Evolutionary conservation across 805 yeast genomes (phyloP).

Genomic region (Saturnispora ahearnii): DNA sequence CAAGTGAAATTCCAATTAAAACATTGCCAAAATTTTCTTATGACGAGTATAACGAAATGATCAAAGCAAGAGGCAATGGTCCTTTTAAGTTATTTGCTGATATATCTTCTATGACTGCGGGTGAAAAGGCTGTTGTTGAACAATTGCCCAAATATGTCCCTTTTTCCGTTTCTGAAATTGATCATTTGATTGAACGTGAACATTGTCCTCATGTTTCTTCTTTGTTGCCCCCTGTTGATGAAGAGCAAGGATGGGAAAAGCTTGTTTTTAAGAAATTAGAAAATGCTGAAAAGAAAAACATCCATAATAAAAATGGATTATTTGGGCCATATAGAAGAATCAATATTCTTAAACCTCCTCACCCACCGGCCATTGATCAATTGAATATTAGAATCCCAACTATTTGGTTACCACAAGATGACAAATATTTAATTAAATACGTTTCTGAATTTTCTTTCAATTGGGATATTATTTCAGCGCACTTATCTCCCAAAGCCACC

Average conservation of each 20-base stretch:
- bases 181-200: slow-evolving; percentile 24
- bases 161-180: slow-evolving; percentile 31
- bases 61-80: slow-evolving; percentile 4
- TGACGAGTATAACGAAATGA: slow-evolving; percentile 20
- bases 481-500: slow-evolving; percentile 57
- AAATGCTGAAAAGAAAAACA: slow-evolving; percentile 34
- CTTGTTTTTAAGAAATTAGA: slow-evolving; percentile 40
- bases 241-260: slow-evolving; percentile 51
- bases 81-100: slow-evolving; percentile 43
- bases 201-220: slow-evolving; percentile 51
- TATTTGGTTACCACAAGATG: slow-evolving; percentile 94
- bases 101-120: slow-evolving; percentile 33
- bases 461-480: slow-evolving; percentile 87
- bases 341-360: slow-evolving; percentile 73
- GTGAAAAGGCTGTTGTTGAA: slow-evolving; percentile 40
- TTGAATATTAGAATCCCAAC: slow-evolving; percentile 83
- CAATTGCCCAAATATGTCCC: slow-evolving; percentile 41
- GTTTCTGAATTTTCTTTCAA: slow-evolving; percentile 84
- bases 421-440: slow-evolving; percentile 63
- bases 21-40: slow-evolving; percentile 24
- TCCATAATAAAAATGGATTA: slow-evolving; percentile 42
- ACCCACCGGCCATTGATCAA: slow-evolving; percentile 78
- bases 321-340: slow-evolving; percentile 50
- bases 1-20: slow-evolving; percentile 26
- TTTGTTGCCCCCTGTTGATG: slow-evolving; percentile 55